Percentiles rank a stretch among this genome's conserved stretches.
These are phyloP conservation scores for Suillus placidus DNA, from an alignment of 768 basidiomycete species.

Conservation along the genomic window DNA sequence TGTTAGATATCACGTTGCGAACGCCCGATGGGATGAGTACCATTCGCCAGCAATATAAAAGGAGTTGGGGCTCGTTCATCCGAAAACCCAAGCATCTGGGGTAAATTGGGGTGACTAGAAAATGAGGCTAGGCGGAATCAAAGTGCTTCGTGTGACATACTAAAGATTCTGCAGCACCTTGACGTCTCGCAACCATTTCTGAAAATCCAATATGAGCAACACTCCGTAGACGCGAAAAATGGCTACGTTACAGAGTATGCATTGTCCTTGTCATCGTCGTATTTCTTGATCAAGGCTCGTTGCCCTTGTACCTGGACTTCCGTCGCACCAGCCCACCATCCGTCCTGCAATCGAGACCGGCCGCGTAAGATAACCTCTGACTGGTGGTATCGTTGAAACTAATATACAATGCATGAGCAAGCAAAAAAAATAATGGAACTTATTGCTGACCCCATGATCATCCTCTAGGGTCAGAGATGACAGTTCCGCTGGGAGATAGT, in stretches of 20 bases:
- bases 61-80: constrained; percentile 46
- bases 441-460: constrained; percentile 37
- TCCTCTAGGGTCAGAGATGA: constrained; percentile 25
- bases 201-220: not conserved
- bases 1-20: not conserved
- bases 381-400: constrained; percentile 56
- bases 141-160: constrained; percentile 32
- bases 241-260: constrained; percentile 35
- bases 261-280: constrained; percentile 39
- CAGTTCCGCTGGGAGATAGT: constrained; percentile 25
- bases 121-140: not conserved
- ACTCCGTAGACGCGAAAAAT: not conserved
- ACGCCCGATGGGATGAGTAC: constrained; percentile 25
- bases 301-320: constrained; percentile 45
- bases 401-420: constrained; percentile 3
- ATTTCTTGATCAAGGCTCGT: constrained; percentile 45
- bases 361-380: constrained; percentile 47
- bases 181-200: constrained; percentile 55
- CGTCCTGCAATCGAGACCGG: constrained; percentile 39
- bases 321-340: constrained; percentile 51
- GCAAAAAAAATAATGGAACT: not conserved
- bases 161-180: constrained; percentile 53
- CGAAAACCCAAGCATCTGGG: constrained; percentile 56
- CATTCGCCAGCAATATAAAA: constrained; percentile 54
- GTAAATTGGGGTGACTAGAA: constrained; percentile 52